Base-by-base conservation (phyloP, 306 rosid genomes). In the Lupinus albus region DNA sequence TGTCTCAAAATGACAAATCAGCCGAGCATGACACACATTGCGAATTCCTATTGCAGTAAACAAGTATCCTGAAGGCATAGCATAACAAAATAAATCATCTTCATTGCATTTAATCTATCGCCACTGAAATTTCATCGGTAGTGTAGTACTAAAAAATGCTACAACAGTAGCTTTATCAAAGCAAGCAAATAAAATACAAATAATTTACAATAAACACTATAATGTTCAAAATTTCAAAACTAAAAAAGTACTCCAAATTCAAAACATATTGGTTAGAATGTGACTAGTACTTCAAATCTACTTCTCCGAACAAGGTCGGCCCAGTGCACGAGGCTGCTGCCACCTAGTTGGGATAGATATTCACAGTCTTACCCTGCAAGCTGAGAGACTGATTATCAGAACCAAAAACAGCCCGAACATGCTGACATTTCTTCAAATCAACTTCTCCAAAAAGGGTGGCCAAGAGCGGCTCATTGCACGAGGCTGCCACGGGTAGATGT, bases 1-100 rank as follows among this genome's bases (percentile, higher is more conserved):
- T 58, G 28, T 66, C 75, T 38, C 74, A 62, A 45, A 62, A 68
- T 32, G 72, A 55, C 11, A 65, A 83, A 78, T 80, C 69, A 71
- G 73, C 36, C 47, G 60, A 39, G 42, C 45, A 56, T 55, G 44
- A 61, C 51, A 48, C 45, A 18, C 64, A 68, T 68, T 28, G 71
- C 3, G 15, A 57, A 46, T 68, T 8, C 70, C 55, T 59, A 52
- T 25, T 69, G 64, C 68, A 52, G 46, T 63, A 52, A 71, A 44
- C 14, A 68, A 61, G 35, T 16, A 69, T 1, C 75, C 85, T 81
- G 82, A 38, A 64, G 30, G 30, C 30, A 25, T 25, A 78, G 48
- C 48, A 61, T 30, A 56, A 57, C n/a, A 44, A 67, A 73, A 52
- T 16, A 76, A 18, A 76, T 15, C 30, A 49, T 49, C 42, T 38